Evolutionary conservation across 1,284 basidiomycete species (phyloP), one percentile per base, ranked within the genome.

Genomic region (Microbotryum saponariae): DNA sequence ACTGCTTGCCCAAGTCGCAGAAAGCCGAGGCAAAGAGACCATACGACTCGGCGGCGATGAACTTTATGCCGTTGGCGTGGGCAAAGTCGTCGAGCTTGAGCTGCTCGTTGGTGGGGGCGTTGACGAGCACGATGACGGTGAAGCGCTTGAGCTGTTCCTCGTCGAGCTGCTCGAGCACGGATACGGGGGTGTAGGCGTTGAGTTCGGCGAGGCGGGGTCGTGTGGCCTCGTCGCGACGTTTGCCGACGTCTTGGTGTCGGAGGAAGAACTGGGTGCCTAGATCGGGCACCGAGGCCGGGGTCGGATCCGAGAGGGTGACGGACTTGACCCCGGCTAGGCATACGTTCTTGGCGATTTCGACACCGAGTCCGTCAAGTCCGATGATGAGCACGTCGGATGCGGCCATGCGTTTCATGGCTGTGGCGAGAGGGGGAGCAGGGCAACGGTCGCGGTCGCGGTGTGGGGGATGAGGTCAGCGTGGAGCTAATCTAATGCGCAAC

Each of bases 321-420:
- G 90, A 93, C 79, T 97, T 98, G 61, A 99, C 96, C 65, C 96
- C 96, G 54, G 96, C 96, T 54, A 99, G 82, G 54, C 86, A 88
- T 59, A 97, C 82, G 74, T 99, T 91, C 81, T 99, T 99, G 67
- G 96, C 94, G 73, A 98, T 96, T 78, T 99, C 96, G 61, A 91
- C 91, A 63, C 96, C 96, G 63, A 98, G 79, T 66, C 96, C 96
- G 69, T 88, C 87, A 75, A 94, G 78, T 37, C 96, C 96, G 51
- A 97, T 87, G 70, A 99, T 85, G 65, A 99, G 84, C 53, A 98
- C 89, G 75, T 97, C 96, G 60, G 93, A 97, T 31, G 83, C 82
- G 9, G 96, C 94, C 96, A 99, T 98, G 74, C 87, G 88, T 82
- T 97, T 97, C 96, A 98, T 98, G 51, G 94, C 94, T 72, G 60